A percentile compares a stretch with the other conserved stretches of the same genome.
These are phyloP conservation scores for Pisolithus albus DNA, from an alignment of 768 basidiomycete species.

Conservation along the genomic window DNA sequence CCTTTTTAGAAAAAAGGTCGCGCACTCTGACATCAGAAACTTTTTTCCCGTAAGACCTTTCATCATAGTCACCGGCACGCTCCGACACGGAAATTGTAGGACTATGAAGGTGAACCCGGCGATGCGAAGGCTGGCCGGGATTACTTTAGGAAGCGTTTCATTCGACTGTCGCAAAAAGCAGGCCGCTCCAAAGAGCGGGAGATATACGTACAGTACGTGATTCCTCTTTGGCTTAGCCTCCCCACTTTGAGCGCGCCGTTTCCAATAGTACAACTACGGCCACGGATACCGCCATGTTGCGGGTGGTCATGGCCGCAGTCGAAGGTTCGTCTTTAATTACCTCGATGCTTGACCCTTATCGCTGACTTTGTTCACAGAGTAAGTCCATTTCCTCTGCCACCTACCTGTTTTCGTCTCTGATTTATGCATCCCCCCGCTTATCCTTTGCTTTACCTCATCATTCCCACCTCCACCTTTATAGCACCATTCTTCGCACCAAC, in stretches of 20 bases:
- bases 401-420: conserved; percentile 11
- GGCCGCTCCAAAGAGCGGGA: conserved; percentile 82
- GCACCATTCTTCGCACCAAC: conserved; percentile 17
- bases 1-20: conserved; percentile 80
- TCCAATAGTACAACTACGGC: conserved; percentile 72
- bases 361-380: conserved; percentile 43
- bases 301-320: conserved; percentile 93
- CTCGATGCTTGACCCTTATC: neutral
- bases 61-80: neutral
- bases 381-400: conserved; percentile 35
- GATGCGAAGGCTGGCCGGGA: conserved; percentile 74
- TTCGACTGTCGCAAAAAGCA: conserved; percentile 74
- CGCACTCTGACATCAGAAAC: conserved; percentile 74
- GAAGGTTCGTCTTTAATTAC: conserved; percentile 57
- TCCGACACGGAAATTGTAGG: conserved; percentile 37
- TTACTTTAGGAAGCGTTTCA: conserved; percentile 86
- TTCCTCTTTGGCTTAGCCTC: neutral
- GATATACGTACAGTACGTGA: conserved; percentile 85
- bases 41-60: conserved; percentile 68
- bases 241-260: conserved; percentile 3
- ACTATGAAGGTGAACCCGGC: conserved; percentile 74
- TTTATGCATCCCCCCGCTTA: conserved; percentile 5
- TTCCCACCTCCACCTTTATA: neutral
- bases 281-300: conserved; percentile 80
- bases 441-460: conserved; percentile 6